Conservation (phyloP, 169 alveolate species). For the Eimeria brunetti region DNA sequence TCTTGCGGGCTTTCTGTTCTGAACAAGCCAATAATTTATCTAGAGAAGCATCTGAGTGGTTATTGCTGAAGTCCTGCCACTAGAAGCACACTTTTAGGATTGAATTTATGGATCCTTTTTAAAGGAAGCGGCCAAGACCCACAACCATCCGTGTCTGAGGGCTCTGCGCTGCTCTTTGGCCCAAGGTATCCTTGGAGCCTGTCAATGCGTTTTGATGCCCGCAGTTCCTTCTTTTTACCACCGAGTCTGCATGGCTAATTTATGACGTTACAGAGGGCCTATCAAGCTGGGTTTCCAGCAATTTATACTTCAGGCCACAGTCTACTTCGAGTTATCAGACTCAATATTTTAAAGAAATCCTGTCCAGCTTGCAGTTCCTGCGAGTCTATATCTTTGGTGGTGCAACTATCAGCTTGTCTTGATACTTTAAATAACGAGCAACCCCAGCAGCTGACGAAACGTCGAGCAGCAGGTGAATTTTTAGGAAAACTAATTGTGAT, state of each 20-base stretch:
- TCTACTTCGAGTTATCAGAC: not conserved
- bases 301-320: not conserved
- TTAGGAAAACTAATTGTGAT: not conserved
- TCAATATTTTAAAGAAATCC: not conserved
- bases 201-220: slow-evolving; percentile 65
- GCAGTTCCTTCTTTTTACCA: not conserved
- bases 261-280: slow-evolving; percentile 25
- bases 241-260: slow-evolving; percentile 16
- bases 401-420: not conserved
- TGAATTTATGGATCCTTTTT: slow-evolving; percentile 9
- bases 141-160: slow-evolving; percentile 37
- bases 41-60: slow-evolving; percentile 12
- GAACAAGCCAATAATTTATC: not conserved
- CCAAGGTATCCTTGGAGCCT: slow-evolving; percentile 20
- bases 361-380: not conserved
- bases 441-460: not conserved
- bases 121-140: slow-evolving; percentile 24
- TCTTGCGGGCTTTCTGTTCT: not conserved
- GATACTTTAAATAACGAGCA: not conserved
- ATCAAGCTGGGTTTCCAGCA: not conserved
- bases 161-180: slow-evolving; percentile 59
- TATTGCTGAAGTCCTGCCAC: not conserved
- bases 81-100: not conserved
- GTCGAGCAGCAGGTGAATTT: not conserved
- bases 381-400: not conserved